Percentiles rank a stretch among this genome's conserved stretches.
Conservation (phyloP, 2,329 filamentous ascomycete species). For the Scedosporium dehoogii region DNA sequence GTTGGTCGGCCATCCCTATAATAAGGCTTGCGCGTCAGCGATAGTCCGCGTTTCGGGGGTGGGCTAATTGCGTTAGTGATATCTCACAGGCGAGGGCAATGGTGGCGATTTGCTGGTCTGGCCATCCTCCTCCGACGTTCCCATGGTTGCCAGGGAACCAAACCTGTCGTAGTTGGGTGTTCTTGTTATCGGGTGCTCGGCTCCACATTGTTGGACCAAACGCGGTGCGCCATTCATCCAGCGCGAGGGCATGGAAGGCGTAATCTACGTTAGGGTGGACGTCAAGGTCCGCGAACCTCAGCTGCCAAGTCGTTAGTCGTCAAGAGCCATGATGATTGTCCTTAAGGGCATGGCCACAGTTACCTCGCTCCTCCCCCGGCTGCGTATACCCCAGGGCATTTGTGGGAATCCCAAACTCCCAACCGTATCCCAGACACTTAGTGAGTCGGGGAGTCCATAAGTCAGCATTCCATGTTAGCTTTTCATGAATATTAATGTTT, state of each 20-base stretch:
- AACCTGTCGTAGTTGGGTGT: slow-evolving; percentile 36
- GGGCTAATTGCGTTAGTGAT: neutral
- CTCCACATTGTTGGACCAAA: slow-evolving; percentile 22
- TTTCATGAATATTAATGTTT: too few relatives aligned
- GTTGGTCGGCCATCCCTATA: slow-evolving; percentile 16
- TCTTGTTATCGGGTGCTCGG: slow-evolving; percentile 6
- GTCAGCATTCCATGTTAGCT: too few relatives aligned
- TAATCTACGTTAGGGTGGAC: slow-evolving; percentile 30
- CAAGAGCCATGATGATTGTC: neutral
- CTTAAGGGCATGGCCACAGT: neutral
- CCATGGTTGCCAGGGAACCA: slow-evolving; percentile 65
- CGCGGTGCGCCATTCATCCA: slow-evolving; percentile 36
- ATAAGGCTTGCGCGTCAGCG: neutral
- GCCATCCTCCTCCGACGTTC: slow-evolving; percentile 60
- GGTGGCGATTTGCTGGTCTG: slow-evolving; percentile 33
- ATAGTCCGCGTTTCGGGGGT: neutral
- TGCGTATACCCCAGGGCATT: slow-evolving; percentile 8
- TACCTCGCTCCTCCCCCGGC: slow-evolving; percentile 9
- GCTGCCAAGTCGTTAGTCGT: neutral
- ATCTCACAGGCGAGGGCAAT: slow-evolving; percentile 25
- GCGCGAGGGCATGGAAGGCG: slow-evolving; percentile 44
- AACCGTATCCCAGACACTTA: slow-evolving; percentile 38
- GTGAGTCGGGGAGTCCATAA: too few relatives aligned
- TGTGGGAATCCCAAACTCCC: slow-evolving; percentile 24
- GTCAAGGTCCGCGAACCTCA: slow-evolving; percentile 9